Evolutionary conservation across 768 basidiomycete species (phyloP).

Genomic region (Sistotremastrum suecicum): DNA sequence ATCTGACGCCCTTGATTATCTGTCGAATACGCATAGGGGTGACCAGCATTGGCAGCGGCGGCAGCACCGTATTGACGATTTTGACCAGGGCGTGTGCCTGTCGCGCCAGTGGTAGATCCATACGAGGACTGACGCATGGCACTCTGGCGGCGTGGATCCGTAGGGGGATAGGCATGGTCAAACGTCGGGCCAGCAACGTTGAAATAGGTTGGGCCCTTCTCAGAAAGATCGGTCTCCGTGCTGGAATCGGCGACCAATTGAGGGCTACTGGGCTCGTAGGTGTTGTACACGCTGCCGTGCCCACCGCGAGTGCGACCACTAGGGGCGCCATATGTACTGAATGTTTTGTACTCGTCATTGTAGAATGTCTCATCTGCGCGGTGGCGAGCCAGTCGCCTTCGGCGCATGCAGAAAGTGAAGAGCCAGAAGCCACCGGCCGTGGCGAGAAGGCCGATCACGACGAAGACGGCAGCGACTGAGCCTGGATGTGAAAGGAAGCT

Average conservation of each 20-base stretch:
- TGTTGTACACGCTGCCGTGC: neutral
- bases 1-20: too few relatives aligned
- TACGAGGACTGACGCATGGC: too few relatives aligned
- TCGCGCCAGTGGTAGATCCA: too few relatives aligned
- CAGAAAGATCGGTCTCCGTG: slow-evolving; percentile 6
- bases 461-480: slow-evolving; percentile 6
- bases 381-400: neutral
- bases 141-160: too few relatives aligned
- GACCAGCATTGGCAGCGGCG: too few relatives aligned
- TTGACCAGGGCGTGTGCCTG: too few relatives aligned
- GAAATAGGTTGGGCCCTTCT: too few relatives aligned
- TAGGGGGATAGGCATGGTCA: too few relatives aligned
- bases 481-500: slow-evolving; percentile 7
- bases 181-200: too few relatives aligned
- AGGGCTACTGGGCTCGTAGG: neutral
- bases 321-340: neutral
- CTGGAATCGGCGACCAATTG: slow-evolving; percentile 44
- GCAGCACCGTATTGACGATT: too few relatives aligned
- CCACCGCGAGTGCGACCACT: neutral
- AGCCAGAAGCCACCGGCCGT: neutral
- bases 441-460: slow-evolving; percentile 5
- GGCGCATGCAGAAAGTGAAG: neutral
- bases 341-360: neutral
- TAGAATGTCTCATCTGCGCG: neutral
- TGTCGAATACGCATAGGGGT: too few relatives aligned